Evolutionary conservation across 768 basidiomycete genomes (phyloP), one percentile per base, ranked within the genome.

Genomic region (Hericium rajendrae): DNA sequence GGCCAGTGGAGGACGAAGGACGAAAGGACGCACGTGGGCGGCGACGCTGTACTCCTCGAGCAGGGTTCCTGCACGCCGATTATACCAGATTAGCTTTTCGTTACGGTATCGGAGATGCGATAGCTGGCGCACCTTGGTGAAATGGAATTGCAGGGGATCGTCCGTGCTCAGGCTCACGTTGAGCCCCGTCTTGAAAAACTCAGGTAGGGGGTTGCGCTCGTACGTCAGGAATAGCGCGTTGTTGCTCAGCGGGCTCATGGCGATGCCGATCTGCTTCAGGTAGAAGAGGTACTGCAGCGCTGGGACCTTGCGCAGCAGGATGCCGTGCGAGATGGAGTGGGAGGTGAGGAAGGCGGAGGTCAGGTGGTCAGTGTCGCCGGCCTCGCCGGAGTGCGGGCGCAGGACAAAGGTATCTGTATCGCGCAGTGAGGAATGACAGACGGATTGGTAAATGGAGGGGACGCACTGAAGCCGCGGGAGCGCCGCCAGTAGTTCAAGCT

Each of bases 281-380:
- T 98, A 99, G 73, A 94, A 99, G 13, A 99, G 81, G 68, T 99
- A 99, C 67, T 95, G 93, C 49, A 99, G 73, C 1, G 94, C 94
- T 0, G 97, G 97, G 5, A 99, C 95, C 71, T 99, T 99, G 58
- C 97, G 88, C 9, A 99, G 80, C 18, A 97, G 77, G 69, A 99
- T 99, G n/a, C 97, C 97, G 66, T 99, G 97, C 10, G 97, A 97
- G 67, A 99, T 98, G 1, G 94, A 97, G 67, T 98, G 95, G 2
- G 94, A 88, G 1, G 93, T 93, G 22, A 99, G 78, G 81, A 93
- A 99, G 2, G 95, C 90, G 2, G 97, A 92, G 0, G 94, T 91
- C 11, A 99, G 80, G 69, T 99, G 97, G 69, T 98, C 97, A 0
- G 97, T 90, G 68, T 99, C 97, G 28, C 97, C 97, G 0, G 97